phyloP scores from a whole-genome alignment of 306 rosid genomes.

The Prunus kanzakura region DNA sequence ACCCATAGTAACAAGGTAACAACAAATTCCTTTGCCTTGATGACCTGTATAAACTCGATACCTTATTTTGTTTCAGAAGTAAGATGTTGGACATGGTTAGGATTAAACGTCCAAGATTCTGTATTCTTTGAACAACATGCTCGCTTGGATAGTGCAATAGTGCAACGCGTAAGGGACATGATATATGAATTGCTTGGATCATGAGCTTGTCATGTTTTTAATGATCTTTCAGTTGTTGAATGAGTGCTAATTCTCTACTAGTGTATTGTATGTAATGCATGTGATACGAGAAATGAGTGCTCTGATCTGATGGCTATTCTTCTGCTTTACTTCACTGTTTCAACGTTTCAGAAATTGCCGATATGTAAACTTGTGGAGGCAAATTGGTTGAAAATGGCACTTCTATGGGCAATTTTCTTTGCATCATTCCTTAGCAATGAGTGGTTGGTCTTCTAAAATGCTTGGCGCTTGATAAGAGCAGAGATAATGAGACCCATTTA shows the following conservation, averaged over 20 bases:
- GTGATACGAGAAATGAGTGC: no score
- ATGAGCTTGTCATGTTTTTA: not conserved
- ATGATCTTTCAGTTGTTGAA: not conserved
- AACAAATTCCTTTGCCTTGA: constrained; percentile 41
- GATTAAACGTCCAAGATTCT: constrained; percentile 31
- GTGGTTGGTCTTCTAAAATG: not conserved
- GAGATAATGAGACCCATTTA: no score
- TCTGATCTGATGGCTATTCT: no score
- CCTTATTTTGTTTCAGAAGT: constrained; percentile 38
- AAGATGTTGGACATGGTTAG: constrained; percentile 27
- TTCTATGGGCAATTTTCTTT: not conserved
- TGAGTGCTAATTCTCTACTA: not conserved
- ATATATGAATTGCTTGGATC: not conserved
- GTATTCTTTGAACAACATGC: constrained; percentile 37
- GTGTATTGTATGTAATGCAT: no score
- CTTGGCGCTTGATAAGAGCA: not conserved
- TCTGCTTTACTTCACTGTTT: no score
- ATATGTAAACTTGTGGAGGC: not conserved
- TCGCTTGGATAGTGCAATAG: constrained; percentile 19
- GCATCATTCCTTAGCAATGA: not conserved
- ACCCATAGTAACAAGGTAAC: constrained; percentile 46
- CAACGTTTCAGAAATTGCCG: not conserved
- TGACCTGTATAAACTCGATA: constrained; percentile 39
- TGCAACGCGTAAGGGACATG: constrained; percentile 8
- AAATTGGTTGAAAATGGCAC: not conserved